Conservation (phyloP, 306 rosid species). For the Prunus salicina region DNA sequence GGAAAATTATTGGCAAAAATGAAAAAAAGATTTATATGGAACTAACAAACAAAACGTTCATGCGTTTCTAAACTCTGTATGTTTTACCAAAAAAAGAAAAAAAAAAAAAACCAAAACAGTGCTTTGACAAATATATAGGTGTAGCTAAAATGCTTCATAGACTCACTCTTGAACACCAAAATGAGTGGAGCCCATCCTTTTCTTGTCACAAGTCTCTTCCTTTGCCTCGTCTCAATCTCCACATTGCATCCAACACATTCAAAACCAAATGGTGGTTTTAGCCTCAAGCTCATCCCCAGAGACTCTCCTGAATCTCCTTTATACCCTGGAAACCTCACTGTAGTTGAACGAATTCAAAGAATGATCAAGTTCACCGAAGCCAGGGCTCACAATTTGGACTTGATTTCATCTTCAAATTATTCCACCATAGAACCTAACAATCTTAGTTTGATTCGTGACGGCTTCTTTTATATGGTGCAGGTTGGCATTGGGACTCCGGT, state of each 20-base stretch:
- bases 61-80: no score
- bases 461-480: background rate
- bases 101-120: no score
- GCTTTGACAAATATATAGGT: background rate
- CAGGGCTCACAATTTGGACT: background rate
- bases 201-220: background rate
- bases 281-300: slow-evolving; percentile 18
- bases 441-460: background rate
- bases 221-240: background rate
- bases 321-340: slow-evolving; percentile 24
- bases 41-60: no score
- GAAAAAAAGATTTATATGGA: no score
- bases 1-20: no score
- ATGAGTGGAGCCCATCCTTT: background rate
- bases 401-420: background rate
- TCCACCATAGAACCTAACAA: background rate
- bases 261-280: slow-evolving; percentile 7
- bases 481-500: background rate
- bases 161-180: background rate
- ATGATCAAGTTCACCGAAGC: background rate
- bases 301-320: slow-evolving; percentile 18
- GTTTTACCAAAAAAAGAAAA: no score
- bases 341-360: slow-evolving; percentile 6
- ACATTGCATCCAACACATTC: background rate
- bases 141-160: background rate